These are phyloP conservation scores for Mucor circinelloides DNA, from an alignment of 371 early-diverging fungal species.

Conservation along the genomic window DNA sequence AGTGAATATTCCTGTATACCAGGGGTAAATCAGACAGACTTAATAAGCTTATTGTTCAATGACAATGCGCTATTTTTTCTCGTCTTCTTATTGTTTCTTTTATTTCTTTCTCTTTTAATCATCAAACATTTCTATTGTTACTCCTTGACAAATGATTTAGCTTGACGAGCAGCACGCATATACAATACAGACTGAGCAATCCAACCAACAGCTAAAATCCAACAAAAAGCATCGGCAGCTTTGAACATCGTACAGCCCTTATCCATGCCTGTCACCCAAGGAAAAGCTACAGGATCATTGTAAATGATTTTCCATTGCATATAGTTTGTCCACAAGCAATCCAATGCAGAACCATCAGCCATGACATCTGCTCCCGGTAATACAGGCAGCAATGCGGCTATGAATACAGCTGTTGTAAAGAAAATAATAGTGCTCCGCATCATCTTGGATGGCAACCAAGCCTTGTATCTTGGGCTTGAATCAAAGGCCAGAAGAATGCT, in stretches of 20 bases:
- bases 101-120: neutral
- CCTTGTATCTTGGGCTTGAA: constrained; percentile 34
- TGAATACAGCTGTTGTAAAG: constrained; percentile 24
- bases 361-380: constrained; percentile 44
- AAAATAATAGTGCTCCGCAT: constrained; percentile 27
- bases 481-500: constrained; percentile 38
- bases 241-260: constrained; percentile 34
- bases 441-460: constrained; percentile 47
- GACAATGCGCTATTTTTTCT: neutral
- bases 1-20: neutral
- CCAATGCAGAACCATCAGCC: constrained; percentile 31
- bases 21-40: neutral
- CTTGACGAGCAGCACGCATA: constrained; percentile 18
- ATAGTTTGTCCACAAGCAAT: constrained; percentile 41
- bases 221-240: constrained; percentile 36
- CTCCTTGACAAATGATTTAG: constrained; percentile 1
- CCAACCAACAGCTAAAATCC: constrained; percentile 41
- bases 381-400: constrained; percentile 34
- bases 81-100: neutral
- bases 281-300: constrained; percentile 31
- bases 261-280: constrained; percentile 47
- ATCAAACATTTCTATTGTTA: neutral
- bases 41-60: neutral
- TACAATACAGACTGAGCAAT: constrained; percentile 16
- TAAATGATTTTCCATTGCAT: constrained; percentile 44